These are phyloP conservation scores for Xylaria nigripes DNA, from an alignment of 495 filamentous ascomycete genomes.

Conservation along the genomic window DNA sequence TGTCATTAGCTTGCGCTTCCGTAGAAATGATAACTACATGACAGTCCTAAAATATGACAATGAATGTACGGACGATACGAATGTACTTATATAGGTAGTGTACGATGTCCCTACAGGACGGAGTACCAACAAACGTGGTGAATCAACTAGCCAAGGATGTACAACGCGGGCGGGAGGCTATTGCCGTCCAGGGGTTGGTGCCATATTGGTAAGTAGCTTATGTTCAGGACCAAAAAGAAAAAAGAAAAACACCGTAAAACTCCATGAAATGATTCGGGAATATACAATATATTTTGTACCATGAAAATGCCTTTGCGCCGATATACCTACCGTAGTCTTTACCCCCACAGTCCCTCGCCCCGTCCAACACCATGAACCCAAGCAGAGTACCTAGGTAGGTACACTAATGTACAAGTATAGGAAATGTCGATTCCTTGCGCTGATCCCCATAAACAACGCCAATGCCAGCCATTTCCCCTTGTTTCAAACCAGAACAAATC, in stretches of 20 bases:
- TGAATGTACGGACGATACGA: no score
- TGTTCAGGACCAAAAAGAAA: not conserved
- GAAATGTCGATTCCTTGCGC: constrained; percentile 4
- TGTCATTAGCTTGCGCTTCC: no score
- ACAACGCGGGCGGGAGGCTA: constrained; percentile 2
- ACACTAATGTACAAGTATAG: not conserved
- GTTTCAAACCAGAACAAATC: not conserved
- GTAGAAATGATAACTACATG: no score
- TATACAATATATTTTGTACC: not conserved
- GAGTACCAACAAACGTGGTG: no score
- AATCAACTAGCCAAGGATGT: not conserved
- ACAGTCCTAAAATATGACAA: no score
- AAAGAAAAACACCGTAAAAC: not conserved
- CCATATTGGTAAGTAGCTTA: not conserved
- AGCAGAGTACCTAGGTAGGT: not conserved
- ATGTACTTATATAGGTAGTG: no score
- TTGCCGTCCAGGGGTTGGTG: not conserved
- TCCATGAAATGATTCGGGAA: constrained; percentile 2
- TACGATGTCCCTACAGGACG: no score
- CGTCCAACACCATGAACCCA: constrained; percentile 4
- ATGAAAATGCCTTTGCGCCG: constrained; percentile 4
- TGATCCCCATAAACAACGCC: constrained; percentile 5
- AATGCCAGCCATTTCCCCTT: not conserved
- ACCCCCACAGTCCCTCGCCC: not conserved
- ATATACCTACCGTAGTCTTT: not conserved